These are phyloP conservation scores for Xylaria sp. DNA, from an alignment of 2,329 filamentous ascomycete genomes.

Conservation along the genomic window DNA sequence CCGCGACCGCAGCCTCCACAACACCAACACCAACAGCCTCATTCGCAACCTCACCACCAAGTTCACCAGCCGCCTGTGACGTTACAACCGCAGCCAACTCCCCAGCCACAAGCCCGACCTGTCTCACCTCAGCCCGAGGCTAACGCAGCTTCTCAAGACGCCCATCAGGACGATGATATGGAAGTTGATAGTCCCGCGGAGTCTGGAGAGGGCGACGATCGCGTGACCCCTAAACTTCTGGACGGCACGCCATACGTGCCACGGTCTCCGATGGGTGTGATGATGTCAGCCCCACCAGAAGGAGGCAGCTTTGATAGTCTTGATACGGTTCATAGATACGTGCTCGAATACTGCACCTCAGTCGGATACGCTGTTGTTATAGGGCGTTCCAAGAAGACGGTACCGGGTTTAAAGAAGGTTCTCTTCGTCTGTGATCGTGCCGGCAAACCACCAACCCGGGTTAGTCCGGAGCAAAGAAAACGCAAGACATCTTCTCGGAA, in stretches of 20 bases:
- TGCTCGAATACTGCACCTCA: conserved; percentile 68
- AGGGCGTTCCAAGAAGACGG: conserved; percentile 70
- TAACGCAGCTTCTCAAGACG: conserved; percentile 44
- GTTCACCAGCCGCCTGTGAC: conserved; percentile 42
- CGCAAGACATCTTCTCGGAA: conserved; percentile 71
- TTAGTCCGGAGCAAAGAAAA: conserved; percentile 68
- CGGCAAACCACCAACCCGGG: conserved; percentile 65
- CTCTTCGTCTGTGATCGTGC: conserved; percentile 70
- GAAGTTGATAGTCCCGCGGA: conserved; percentile 59
- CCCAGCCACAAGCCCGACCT: conserved; percentile 37
- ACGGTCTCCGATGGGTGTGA: conserved; percentile 59
- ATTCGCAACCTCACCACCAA: conserved; percentile 34
- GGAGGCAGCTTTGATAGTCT: conserved; percentile 68
- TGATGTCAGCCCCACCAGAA: conserved; percentile 68
- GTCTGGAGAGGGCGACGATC: conserved; percentile 50
- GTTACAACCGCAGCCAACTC: conserved; percentile 38
- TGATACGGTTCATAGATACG: conserved; percentile 68
- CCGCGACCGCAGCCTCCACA: conserved; percentile 30
- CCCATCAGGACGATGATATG: conserved; percentile 55
- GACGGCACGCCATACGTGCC: conserved; percentile 58
- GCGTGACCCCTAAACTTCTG: conserved; percentile 54
- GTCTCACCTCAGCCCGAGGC: conserved; percentile 40
- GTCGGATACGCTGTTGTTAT: conserved; percentile 73
- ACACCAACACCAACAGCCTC: conserved; percentile 32
- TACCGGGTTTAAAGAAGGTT: conserved; percentile 70